Base-by-base conservation (phyloP, 148 eudicot genomes). In the Amaranthus palmeri region DNA sequence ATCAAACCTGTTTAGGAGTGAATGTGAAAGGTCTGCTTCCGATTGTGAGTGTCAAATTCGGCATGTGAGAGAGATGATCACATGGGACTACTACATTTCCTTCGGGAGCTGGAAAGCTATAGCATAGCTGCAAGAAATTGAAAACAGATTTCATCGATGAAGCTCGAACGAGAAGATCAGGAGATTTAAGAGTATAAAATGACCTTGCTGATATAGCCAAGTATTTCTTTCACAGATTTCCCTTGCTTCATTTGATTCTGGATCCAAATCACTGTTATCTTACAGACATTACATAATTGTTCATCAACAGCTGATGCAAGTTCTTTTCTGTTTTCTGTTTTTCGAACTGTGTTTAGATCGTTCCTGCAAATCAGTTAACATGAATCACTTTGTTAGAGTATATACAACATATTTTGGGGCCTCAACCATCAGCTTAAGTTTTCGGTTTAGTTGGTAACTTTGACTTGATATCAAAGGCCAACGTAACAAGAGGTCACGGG, bases 261-360 rank as follows among this genome's bases (percentile, higher is more conserved):
- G 47, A 88, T 71, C 97, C 97, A 92, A 72, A 81, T 81, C 25
- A 90, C 93, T 61, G 83, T 76, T 87, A 86, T 76, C 85, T 90
- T 87, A 82, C 96, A 92, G 45, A 86, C 85, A 62, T 80, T 71
- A 80, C 97, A 92, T 4, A 77, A 51, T 46, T 75, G 51, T 50
- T 59, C 73, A 18, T 78, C 82, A 10, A 64, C 73, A 49, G 62
- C 79, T 36, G 81, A 69, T 45, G 41, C 59, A 74, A 73, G 69
- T 55, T 74, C 56, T 61, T 76, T 72, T 66, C 73, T 80, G 65
- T 63, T 59, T 55, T 74, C 81, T 73, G 70, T 81, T 40, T 80
- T 85, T 66, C 82, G 83, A 8, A 86, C 89, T 65, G 80, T 86
- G 73, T 80, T 76, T 69, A 88, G 77, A 58, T 78, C 61, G n/a